Base-by-base conservation (phyloP, 2,329 filamentous ascomycete species). In the Diaporthe vexans region DNA sequence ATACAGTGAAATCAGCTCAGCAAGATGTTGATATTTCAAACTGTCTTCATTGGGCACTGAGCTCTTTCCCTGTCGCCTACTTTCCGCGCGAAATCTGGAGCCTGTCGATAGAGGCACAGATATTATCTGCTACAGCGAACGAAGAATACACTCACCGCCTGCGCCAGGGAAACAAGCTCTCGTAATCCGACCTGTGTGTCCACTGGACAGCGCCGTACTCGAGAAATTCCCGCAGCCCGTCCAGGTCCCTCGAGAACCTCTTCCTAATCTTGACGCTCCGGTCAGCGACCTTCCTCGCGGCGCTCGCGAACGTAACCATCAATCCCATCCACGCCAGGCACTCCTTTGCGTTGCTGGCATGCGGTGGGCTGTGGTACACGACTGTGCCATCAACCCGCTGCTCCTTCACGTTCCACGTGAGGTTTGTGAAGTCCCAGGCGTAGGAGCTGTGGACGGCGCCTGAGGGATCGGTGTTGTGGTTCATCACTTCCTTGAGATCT, bases 121-220 rank as follows among this genome's bases (percentile, higher is more conserved):
- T 33, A 33, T 33, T 33, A 33, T 33, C 29, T 33, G 29, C 29
- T 33, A 33, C 29, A 33, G 29, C 29, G 29, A 33, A 33, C 29
- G 29, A 33, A 33, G 29, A 33, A 33, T 33, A 33, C 11, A n/a
- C 13, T 40, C 21, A 59, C 5, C 35, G n/a, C 57, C 35, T 59
- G 5, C 57, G 57, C 35, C 57, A 35, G 13, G 57, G 35, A 13
- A 40, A 59, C 21, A 59, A 40, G 1, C 11, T 43, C 35, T 59
- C 57, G 9, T 59, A 59, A 40, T 59, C 57, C 26, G 35, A 40
- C 57, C n/a, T 59, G 24, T 59, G 57, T n/a, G 35, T 43, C 35
- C 21, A 59, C 57, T 40, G 11, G 3, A 59, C 35, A 59, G 57
- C 57, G n/a, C 35, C 35, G 13, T 59, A 43, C 21, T 37, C 57